A percentile compares a stretch with the other conserved stretches of the same genome.
phyloP scores from a whole-genome alignment of 2,329 filamentous ascomycete genomes.

The Penicillium occitanis region DNA sequence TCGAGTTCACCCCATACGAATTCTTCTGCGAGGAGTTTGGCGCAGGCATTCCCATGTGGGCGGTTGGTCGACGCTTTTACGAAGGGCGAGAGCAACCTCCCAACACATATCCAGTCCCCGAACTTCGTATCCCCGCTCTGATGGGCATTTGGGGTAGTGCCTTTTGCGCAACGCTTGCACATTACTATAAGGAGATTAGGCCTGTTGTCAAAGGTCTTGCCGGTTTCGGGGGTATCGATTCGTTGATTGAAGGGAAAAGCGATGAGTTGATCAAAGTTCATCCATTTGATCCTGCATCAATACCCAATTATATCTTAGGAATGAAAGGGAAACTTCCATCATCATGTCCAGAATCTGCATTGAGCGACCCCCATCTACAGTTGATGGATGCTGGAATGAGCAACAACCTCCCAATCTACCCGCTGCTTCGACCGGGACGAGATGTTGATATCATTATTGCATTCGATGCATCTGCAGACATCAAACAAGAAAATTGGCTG shows the following conservation, averaged over 20 bases:
- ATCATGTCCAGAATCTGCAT: slow-evolving; percentile 75
- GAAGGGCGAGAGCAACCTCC: slow-evolving; percentile 24
- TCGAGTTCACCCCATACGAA: slow-evolving; percentile 38
- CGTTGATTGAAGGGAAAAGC: slow-evolving; percentile 77
- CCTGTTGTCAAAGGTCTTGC: slow-evolving; percentile 73
- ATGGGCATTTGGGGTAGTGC: slow-evolving; percentile 96
- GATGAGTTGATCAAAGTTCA: slow-evolving; percentile 88
- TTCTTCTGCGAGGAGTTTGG: slow-evolving; percentile 38
- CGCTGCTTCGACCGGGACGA: slow-evolving; percentile 80
- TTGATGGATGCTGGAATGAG: slow-evolving; percentile 99
- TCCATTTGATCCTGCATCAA: slow-evolving; percentile 84
- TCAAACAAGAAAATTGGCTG: slow-evolving; percentile 92
- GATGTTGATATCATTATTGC: slow-evolving; percentile 87
- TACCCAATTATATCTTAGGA: slow-evolving; percentile 85
- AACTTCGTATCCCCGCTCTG: slow-evolving; percentile 77
- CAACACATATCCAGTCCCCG: slow-evolving; percentile 71
- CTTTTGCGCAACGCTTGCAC: slow-evolving; percentile 91
- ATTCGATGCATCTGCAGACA: slow-evolving; percentile 92
- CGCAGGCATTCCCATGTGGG: slow-evolving; percentile 39
- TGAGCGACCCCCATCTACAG: slow-evolving; percentile 68
- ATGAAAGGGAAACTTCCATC: slow-evolving; percentile 73
- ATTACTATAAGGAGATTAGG: slow-evolving; percentile 94
- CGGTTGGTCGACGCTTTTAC: slow-evolving; percentile 36
- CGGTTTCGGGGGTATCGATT: slow-evolving; percentile 75
- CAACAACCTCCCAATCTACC: slow-evolving; percentile 96